Conservation (phyloP, 2,329 filamentous ascomycete genomes). For the Hymenoscyphus infarciens region DNA sequence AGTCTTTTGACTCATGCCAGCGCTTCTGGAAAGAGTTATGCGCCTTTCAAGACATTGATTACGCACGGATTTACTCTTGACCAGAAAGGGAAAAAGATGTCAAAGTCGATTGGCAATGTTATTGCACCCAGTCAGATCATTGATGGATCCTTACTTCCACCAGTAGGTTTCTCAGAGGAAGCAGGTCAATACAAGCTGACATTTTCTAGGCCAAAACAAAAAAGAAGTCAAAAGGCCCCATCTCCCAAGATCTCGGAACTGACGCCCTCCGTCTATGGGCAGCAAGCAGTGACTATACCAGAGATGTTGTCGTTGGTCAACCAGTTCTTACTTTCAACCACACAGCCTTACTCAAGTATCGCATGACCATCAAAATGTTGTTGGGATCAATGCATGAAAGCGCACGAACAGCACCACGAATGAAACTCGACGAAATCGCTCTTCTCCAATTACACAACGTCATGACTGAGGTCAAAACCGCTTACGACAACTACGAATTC, state of each 20-base stretch:
- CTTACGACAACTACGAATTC: constrained; percentile 74
- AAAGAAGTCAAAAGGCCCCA: constrained; percentile 38
- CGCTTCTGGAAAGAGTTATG: constrained; percentile 38
- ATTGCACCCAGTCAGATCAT: constrained; percentile 81
- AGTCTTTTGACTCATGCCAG: constrained; percentile 78
- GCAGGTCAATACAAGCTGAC: not conserved
- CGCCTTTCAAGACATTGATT: constrained; percentile 85
- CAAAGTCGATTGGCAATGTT: constrained; percentile 90
- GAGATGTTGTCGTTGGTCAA: constrained; percentile 78
- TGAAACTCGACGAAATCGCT: constrained; percentile 69
- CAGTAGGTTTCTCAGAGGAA: constrained; percentile 32
- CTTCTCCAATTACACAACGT: constrained; percentile 68
- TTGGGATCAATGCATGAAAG: constrained; percentile 64
- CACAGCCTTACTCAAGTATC: constrained; percentile 76
- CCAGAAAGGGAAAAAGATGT: constrained; percentile 92
- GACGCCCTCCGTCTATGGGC: constrained; percentile 90
- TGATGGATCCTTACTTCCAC: constrained; percentile 72
- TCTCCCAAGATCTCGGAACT: constrained; percentile 71
- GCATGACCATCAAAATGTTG: constrained; percentile 86
- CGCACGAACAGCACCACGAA: constrained; percentile 46
- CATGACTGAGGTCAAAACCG: constrained; percentile 59
- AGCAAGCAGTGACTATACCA: constrained; percentile 86
- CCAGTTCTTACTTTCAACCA: constrained; percentile 75
- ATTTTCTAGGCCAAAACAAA: constrained; percentile 44
- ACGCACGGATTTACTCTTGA: constrained; percentile 96